Evolutionary conservation across 352 stramenopile genomes (phyloP), one percentile per base, ranked within the genome.

Genomic region (Pythium vanterpoolii): DNA sequence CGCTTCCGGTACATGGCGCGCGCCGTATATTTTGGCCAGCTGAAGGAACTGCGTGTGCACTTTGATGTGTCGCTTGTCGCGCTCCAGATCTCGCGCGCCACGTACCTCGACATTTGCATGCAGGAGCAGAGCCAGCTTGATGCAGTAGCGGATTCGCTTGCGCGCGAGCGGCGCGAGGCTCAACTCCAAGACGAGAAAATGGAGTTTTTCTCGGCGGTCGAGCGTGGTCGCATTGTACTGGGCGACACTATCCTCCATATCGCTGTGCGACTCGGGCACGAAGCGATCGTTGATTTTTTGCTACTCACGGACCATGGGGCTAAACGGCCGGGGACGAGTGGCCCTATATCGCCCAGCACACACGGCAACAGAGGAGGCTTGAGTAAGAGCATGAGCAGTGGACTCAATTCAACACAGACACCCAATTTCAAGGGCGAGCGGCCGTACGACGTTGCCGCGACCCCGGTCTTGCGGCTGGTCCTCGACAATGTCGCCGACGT

Each of bases 161-260:
- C 88, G 52, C 74, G 74, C 40, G 81, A 90, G 39, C 54, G 71
- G 24, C 64, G 58, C 33, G 54, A 65, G 11, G 72, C 78, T 19
- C 68, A 69, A 26, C 67, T 90, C 26, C 66, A 85, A 48, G 73
- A 89, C 60, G 81, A 93, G 64, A 89, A 89, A 27, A 88, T 89
- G 74, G 74, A 88, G 54, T 86, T 93, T 57, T 90, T 89, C 36
- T 62, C 69, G 2, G 83, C 81, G 0, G 60, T 91, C 1, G 79
- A 90, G 64, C 40, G 68, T 8, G 79, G 77, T 0, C 71, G 58
- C 21, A 72, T 93, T 34, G 77, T 81, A 5, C 58, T 91, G 27
- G 83, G 81, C 13, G 83, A 91, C 52, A 91, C 83, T 19, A 26
- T 93, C 42, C 62, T 93, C 21, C 83, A 93, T 40, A 69, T 93